Evolutionary conservation across 2,329 filamentous ascomycete species (phyloP).

Genomic region (Calonectria pseudoturangicola): DNA sequence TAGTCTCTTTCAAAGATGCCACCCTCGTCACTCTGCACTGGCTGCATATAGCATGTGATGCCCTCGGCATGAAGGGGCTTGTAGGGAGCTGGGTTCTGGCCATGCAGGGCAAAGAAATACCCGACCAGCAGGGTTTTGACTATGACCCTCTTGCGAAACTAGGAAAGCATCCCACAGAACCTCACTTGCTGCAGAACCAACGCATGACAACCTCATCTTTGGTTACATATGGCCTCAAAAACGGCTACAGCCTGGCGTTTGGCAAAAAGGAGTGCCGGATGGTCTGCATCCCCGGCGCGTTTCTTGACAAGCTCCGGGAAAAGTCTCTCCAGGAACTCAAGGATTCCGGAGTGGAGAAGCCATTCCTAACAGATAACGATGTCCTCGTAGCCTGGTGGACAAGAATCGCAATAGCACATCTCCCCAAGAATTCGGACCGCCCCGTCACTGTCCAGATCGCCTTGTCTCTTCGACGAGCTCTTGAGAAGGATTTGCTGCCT

Average conservation of each 20-base stretch:
- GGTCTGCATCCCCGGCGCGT: constrained; percentile 39
- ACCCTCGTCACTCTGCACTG: constrained; percentile 32
- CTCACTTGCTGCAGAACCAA: constrained; percentile 19
- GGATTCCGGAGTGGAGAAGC: constrained; percentile 13
- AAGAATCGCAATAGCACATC: constrained; percentile 29
- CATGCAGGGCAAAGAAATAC: constrained; percentile 24
- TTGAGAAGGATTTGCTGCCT: constrained; percentile 29
- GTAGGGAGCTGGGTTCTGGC: constrained; percentile 19
- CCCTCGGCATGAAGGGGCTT: constrained; percentile 24
- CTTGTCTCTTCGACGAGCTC: constrained; percentile 27
- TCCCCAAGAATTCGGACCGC: constrained; percentile 11
- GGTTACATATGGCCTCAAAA: constrained; percentile 33
- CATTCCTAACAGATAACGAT: constrained; percentile 41
- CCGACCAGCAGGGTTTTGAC: constrained; percentile 23
- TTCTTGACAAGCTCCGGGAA: constrained; percentile 14
- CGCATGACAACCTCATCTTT: constrained; percentile 17
- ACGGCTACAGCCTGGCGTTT: constrained; percentile 25
- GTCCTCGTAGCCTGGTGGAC: constrained; percentile 42
- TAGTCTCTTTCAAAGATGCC: constrained; percentile 31
- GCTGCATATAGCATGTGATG: constrained; percentile 30
- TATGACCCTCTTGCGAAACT: constrained; percentile 31
- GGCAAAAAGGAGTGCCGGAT: constrained; percentile 39
- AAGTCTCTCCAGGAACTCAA: constrained; percentile 23
- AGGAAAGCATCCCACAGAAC: constrained; percentile 29
- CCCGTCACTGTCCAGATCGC: constrained; percentile 23